Evolutionary conservation across 805 yeast species (phyloP), one percentile per base, ranked within the genome.

Genomic region (Metschnikowia continentalis): DNA sequence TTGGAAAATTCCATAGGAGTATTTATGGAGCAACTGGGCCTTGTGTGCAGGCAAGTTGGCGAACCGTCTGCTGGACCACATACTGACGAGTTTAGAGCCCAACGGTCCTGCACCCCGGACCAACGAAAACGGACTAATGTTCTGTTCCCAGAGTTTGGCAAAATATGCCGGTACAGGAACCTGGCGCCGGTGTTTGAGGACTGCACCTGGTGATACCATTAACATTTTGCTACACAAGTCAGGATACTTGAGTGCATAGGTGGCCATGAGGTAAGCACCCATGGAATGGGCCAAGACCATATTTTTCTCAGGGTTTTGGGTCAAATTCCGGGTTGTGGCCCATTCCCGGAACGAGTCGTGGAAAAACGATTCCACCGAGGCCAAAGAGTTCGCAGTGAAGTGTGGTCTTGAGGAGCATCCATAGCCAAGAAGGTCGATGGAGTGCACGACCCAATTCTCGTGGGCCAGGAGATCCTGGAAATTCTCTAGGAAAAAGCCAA

Each of bases 201-300:
- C 81, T 3, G 96, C 97, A 0, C 96, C 98, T 0, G 98, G 98
- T 0, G 96, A 87, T 6, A 89, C 84, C 72, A 91, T 76, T n/a
- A 90, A 62, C 35, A 92, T 63, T 59, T 85, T 86, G 44, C 76
- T 71, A 54, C 91, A 84, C 42, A 82, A 78, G 1, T 73, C 68
- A 0, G 92, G 89, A 47, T 63, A 55, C 54, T 76, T 69, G 48
- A 83, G 72, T 3, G 88, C 86, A 58, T 89, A 87, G 4, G 84
- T 68, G 0, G 85, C 79, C 63, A 86, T 79, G 20, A 92, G 60
- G 63, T 91, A 92, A 0, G 96, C 97, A 4, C 99, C 99, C 80
- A 94, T 76, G 0, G 97, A 90, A 68, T 92, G 99, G 1, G 96
- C 95, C 66, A 83, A 80, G 41, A 81, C 77, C 47, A 84, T 69